Base-by-base conservation (phyloP, 2,329 filamentous ascomycete species). In the Botrytis tulipae region DNA sequence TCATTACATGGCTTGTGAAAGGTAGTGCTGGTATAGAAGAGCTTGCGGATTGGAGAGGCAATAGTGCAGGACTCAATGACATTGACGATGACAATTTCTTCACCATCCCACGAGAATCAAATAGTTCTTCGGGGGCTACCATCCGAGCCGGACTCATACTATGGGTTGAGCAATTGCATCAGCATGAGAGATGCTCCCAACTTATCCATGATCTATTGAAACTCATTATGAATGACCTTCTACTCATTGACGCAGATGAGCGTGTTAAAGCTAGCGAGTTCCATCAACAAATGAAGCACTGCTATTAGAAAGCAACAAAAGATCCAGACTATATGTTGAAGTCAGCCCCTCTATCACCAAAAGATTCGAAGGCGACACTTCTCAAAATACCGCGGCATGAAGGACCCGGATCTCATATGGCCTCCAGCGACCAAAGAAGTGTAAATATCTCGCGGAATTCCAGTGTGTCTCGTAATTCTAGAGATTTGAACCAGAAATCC, bases 1-100 rank as follows among this genome's bases (percentile, higher is more conserved):
- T 82, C 8, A 74, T 80, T n/a, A 83, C 81, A 0, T 84, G 82
- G 81, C 75, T 81, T 12, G 3, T 83, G 3, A 40, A 71, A 20
- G 82, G 81, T 2, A 68, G 29, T 1, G 59, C 70, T 1, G 63
- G 79, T 1, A 73, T 78, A 29, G 72, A 74, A 65, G 62, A n/a
- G 0, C 78, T 78, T 54, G 54, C 74, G 4, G 62, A 74, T 14
- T 70, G 69, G 10, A 74, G 75, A 14, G 63, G 74, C 16, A 73
- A 20, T 25, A 32, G 25, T 29, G 18, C n/a, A 29, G 61, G 37
- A 61, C 59, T 2, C 25, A 40, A 18, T 44, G 32, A 48, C 1
- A 72, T 77, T 4, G n/a, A 76, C 14, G 74, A 79, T n/a, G 76
- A 79, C 37, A 69, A 74, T 9, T 79, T 78, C 63, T 79, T 75